Percentiles rank a stretch among this genome's conserved stretches.
Evolutionary conservation across 2,329 filamentous ascomycete species (phyloP).

Genomic region (Ophiocordyceps polyrhachis-furcata): DNA sequence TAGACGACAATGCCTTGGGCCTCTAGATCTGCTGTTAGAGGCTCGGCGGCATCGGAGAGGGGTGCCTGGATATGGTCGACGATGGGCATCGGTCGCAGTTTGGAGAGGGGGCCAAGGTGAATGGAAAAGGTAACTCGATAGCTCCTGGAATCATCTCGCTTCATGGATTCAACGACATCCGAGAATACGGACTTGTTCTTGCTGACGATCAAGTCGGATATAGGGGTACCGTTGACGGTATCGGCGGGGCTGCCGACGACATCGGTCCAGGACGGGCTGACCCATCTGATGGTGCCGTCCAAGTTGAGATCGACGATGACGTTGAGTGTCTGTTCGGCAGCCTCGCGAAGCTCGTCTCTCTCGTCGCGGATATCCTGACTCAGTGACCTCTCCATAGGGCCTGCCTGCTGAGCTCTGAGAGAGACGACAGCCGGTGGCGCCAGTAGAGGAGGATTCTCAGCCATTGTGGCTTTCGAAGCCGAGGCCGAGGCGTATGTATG

Average conservation of each 20-base stretch:
- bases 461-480: slow-evolving; percentile 19
- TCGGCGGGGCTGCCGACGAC: slow-evolving; percentile 67
- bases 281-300: slow-evolving; percentile 82
- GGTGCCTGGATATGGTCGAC: slow-evolving; percentile 13
- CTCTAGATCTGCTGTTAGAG: slow-evolving; percentile 55
- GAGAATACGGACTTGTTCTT: slow-evolving; percentile 67
- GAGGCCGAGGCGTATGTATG: not conserved
- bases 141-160: slow-evolving; percentile 81
- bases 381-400: slow-evolving; percentile 44
- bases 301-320: slow-evolving; percentile 88
- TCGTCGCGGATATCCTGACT: slow-evolving; percentile 87
- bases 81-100: slow-evolving; percentile 30
- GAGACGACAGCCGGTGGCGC: slow-evolving; percentile 34
- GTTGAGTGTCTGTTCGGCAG: slow-evolving; percentile 89
- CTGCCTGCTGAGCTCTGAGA: slow-evolving; percentile 29
- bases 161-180: slow-evolving; percentile 73
- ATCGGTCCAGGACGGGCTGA: slow-evolving; percentile 89
- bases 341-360: slow-evolving; percentile 82
- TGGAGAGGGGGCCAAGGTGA: slow-evolving; percentile 48
- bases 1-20: slow-evolving; percentile 98
- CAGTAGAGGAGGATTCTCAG: slow-evolving; percentile 18
- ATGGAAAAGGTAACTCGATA: slow-evolving; percentile 73
- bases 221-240: slow-evolving; percentile 54
- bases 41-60: slow-evolving; percentile 15
- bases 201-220: slow-evolving; percentile 61